phyloP scores from a whole-genome alignment of 106 monocot species.

The Dioscorea alata region DNA sequence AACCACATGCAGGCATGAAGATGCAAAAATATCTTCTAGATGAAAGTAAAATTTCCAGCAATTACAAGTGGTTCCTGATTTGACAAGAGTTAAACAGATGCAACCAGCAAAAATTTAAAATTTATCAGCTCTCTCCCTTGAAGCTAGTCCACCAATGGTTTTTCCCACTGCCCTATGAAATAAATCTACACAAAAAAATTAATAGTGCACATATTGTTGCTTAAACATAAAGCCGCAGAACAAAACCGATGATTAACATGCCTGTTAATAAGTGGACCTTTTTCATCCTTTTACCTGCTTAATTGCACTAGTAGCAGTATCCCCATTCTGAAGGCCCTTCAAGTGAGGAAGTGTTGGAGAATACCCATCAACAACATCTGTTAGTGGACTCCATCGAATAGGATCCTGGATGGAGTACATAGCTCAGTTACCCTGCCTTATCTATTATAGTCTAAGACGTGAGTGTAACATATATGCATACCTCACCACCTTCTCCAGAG shows the following conservation, averaged over 20 bases:
- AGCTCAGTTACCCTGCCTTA: background rate
- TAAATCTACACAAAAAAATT: no score
- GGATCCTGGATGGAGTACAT: conserved; percentile 60
- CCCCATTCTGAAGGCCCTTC: conserved; percentile 99
- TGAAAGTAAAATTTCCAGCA: no score
- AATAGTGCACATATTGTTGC: no score
- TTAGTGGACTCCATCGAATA: conserved; percentile 89
- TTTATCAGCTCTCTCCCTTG: background rate
- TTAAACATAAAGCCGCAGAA: no score
- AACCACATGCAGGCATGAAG: no score
- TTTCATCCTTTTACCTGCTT: conserved; percentile 53
- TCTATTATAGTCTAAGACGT: background rate
- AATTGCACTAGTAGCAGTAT: conserved; percentile 98
- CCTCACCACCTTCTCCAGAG: conserved; percentile 99
- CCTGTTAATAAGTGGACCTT: no score
- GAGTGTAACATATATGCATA: conserved; percentile 13
- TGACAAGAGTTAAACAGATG: background rate
- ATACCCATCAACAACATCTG: conserved; percentile 96
- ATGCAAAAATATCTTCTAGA: no score
- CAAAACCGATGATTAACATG: no score
- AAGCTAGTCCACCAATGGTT: no score
- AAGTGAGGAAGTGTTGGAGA: conserved; percentile 98
- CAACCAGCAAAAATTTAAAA: background rate
- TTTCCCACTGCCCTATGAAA: no score
- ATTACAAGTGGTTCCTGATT: no score